A percentile compares a stretch with the other conserved stretches of the same genome.
Conservation (phyloP, 805 yeast genomes). For the Barnettozyma sucrosica region DNA sequence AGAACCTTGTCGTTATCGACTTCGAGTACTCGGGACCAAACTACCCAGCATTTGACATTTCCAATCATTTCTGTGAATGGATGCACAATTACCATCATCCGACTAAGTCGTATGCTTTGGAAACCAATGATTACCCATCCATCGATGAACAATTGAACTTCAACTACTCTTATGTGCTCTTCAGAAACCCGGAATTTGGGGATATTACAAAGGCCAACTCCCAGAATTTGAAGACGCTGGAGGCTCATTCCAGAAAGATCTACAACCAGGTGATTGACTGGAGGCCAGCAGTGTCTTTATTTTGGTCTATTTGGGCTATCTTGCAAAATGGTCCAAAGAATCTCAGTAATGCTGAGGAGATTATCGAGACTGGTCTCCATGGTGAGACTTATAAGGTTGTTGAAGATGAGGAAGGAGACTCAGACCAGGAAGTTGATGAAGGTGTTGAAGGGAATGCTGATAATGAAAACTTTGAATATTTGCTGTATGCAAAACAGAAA, state of each 20-base stretch:
- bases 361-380: slow-evolving; percentile 47
- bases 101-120: slow-evolving; percentile 39
- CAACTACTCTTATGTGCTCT: slow-evolving; percentile 69
- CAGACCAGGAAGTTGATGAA: slow-evolving; percentile 25
- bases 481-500: slow-evolving; percentile 71
- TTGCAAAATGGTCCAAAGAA: slow-evolving; percentile 55
- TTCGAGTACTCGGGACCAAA: slow-evolving; percentile 95
- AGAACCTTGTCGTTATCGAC: slow-evolving; percentile 85
- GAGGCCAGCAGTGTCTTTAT: slow-evolving; percentile 74
- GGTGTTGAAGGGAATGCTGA: slow-evolving; percentile 29
- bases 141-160: slow-evolving; percentile 64
- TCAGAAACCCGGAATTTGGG: slow-evolving; percentile 32
- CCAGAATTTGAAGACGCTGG: slow-evolving; percentile 25
- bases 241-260: slow-evolving; percentile 42
- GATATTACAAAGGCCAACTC: slow-evolving; percentile 11
- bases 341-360: slow-evolving; percentile 14
- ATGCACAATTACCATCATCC: slow-evolving; percentile 81
- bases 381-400: slow-evolving; percentile 42
- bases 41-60: slow-evolving; percentile 82
- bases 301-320: slow-evolving; percentile 92
- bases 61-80: slow-evolving; percentile 95
- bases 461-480: slow-evolving; percentile 70
- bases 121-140: slow-evolving; percentile 56
- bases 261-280: slow-evolving; percentile 66
- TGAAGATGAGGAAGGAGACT: slow-evolving; percentile 24